Conservation (phyloP, 257 asterid genomes). For the Solanum sejunctum region DNA sequence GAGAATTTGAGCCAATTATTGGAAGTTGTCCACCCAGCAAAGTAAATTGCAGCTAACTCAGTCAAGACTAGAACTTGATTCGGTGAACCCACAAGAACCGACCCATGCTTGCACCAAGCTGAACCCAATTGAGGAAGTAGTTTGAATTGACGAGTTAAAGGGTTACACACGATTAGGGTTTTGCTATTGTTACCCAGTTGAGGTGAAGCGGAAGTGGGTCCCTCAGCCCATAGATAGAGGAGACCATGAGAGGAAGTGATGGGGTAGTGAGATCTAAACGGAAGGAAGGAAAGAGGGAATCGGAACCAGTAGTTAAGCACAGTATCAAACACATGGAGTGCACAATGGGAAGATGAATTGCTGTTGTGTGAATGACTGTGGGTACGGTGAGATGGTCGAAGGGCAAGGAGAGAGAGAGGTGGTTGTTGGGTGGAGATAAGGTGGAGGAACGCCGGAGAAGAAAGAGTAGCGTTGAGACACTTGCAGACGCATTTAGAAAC, state of each 20-base stretch:
- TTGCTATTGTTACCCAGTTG: conserved; percentile 9
- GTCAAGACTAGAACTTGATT: conserved; percentile 64
- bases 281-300: conserved; percentile 78
- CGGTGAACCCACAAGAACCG: conserved; percentile 67
- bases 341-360: conserved; percentile 4
- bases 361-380: conserved; percentile 26
- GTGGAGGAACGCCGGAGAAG: conserved; percentile 66
- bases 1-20: conserved; percentile 73
- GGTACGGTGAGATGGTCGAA: conserved; percentile 53
- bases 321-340: conserved; percentile 70
- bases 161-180: conserved; percentile 74
- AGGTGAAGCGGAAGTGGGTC: background rate
- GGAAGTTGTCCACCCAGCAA: conserved; percentile 16
- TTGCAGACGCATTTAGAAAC: conserved; percentile 63
- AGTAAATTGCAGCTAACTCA: conserved; percentile 76
- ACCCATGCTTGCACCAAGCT: conserved; percentile 97
- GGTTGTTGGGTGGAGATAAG: conserved; percentile 44
- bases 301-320: conserved; percentile 51
- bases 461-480: conserved; percentile 38
- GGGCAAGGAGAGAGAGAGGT: conserved; percentile 52
- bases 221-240: conserved; percentile 76
- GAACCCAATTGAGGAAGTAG: conserved; percentile 92
- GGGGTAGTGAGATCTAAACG: conserved; percentile 74
- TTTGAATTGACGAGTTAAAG: conserved; percentile 44
- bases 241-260: conserved; percentile 74